phyloP scores from a whole-genome alignment of 345 rosid species.

The Adansonia digitata region DNA sequence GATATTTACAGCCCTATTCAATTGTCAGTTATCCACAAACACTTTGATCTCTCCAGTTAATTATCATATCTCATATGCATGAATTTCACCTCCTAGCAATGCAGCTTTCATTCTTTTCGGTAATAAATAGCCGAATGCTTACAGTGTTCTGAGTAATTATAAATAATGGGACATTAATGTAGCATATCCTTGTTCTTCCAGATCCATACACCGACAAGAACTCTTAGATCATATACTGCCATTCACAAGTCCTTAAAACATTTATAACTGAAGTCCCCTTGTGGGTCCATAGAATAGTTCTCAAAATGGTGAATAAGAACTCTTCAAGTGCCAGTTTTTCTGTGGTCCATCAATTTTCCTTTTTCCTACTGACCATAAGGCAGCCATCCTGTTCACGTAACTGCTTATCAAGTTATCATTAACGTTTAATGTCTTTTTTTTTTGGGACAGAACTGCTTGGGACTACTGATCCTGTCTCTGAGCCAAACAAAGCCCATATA shows the following conservation, averaged over 20 bases:
- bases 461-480: conserved; percentile 23
- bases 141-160: background rate
- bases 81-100: background rate
- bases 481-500: conserved; percentile 13
- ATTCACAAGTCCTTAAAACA: background rate
- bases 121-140: background rate
- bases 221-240: background rate
- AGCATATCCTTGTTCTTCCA: background rate
- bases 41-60: background rate
- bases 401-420: conserved; percentile 15
- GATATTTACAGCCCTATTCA: background rate
- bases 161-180: background rate
- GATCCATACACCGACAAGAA: background rate
- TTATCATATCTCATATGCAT: background rate
- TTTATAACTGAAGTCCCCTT: background rate
- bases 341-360: conserved; percentile 24
- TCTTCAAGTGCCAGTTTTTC: conserved; percentile 15
- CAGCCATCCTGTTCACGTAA: conserved; percentile 17
- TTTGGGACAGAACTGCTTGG: conserved; percentile 14
- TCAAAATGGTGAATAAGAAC: conserved; percentile 18
- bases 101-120: background rate
- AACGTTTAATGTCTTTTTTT: conserved; percentile 13
- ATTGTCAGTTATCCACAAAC: background rate
- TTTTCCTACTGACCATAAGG: conserved; percentile 14
- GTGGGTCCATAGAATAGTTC: conserved; percentile 32